Percentiles rank a stretch among this genome's conserved stretches.
Evolutionary conservation across 2,329 filamentous ascomycete genomes (phyloP).

Genomic region (Sporothrix euskadiensis): DNA sequence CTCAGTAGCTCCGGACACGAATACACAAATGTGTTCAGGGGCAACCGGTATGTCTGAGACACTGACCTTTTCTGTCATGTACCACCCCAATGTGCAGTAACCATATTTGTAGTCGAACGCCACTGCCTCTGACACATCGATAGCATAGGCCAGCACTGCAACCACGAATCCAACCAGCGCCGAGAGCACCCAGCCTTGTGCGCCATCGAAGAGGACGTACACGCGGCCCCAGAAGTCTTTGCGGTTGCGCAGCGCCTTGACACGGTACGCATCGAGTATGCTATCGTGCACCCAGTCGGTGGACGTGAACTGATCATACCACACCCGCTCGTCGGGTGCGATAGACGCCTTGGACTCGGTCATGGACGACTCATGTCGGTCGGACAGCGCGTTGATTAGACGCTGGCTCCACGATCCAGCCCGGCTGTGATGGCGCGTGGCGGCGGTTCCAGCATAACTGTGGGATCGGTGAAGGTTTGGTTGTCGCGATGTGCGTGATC

Average conservation of each 20-base stretch:
- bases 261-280: slow-evolving; percentile 88
- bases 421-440: slow-evolving; percentile 54
- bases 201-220: slow-evolving; percentile 75
- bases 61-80: slow-evolving; percentile 63
- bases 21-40: neutral
- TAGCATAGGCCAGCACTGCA: slow-evolving; percentile 80
- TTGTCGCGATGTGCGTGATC: slow-evolving; percentile 30
- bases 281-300: slow-evolving; percentile 98
- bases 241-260: slow-evolving; percentile 76
- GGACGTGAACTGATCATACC: slow-evolving; percentile 98
- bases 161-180: slow-evolving; percentile 85
- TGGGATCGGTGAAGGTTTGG: slow-evolving; percentile 37
- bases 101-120: slow-evolving; percentile 92
- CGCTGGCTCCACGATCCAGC: slow-evolving; percentile 61
- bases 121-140: slow-evolving; percentile 81
- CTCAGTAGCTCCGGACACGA: neutral
- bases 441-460: slow-evolving; percentile 37
- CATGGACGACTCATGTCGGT: slow-evolving; percentile 58
- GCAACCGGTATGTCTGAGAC: neutral
- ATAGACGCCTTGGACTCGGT: slow-evolving; percentile 65
- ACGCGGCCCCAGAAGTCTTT: slow-evolving; percentile 84
- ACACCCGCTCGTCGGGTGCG: slow-evolving; percentile 78
- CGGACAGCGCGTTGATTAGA: slow-evolving; percentile 62
- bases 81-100: slow-evolving; percentile 73
- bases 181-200: slow-evolving; percentile 92